These are phyloP conservation scores for Saccharomycopsis synnaedendra DNA, from an alignment of 805 yeast genomes.

Conservation along the genomic window DNA sequence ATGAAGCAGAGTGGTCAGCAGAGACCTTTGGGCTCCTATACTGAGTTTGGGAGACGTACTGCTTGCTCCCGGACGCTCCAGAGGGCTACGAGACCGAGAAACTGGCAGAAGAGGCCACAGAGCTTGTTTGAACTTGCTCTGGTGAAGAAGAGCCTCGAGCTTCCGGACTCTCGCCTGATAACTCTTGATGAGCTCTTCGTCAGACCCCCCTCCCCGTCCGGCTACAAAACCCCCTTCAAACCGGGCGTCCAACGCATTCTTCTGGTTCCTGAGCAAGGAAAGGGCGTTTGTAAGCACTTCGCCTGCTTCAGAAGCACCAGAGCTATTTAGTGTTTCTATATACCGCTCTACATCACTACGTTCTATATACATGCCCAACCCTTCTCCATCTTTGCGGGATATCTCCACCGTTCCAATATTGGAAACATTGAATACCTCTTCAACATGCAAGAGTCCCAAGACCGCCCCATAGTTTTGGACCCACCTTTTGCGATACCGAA, in stretches of 20 bases:
- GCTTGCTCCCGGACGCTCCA: background rate
- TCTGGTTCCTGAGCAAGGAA: constrained; percentile 21
- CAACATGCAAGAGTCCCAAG: constrained; percentile 25
- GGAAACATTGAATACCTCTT: constrained; percentile 9
- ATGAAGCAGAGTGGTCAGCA: constrained; percentile 12
- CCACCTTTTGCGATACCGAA: constrained; percentile 49
- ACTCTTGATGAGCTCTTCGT: constrained; percentile 38
- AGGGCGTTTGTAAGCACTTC: constrained; percentile 28
- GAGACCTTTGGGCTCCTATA: constrained; percentile 6
- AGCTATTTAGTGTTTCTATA: constrained; percentile 24
- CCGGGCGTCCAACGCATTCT: constrained; percentile 5
- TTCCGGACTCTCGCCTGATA: constrained; percentile 65
- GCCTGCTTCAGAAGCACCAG: constrained; percentile 25
- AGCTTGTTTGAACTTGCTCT: constrained; percentile 45
- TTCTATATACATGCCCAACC: constrained; percentile 15
- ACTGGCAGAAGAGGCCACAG: background rate
- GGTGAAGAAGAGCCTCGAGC: constrained; percentile 68
- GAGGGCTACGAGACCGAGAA: background rate
- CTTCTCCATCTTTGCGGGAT: constrained; percentile 7
- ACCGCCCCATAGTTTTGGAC: constrained; percentile 42
- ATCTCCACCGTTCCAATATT: constrained; percentile 6
- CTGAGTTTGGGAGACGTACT: constrained; percentile 1
- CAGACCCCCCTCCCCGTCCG: constrained; percentile 4
- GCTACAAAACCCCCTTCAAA: constrained; percentile 9
- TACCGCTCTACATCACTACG: constrained; percentile 26